Evolutionary conservation across 2,329 filamentous ascomycete species (phyloP), one percentile per base, ranked within the genome.

Genomic region (Dothideomycetidae sp.): DNA sequence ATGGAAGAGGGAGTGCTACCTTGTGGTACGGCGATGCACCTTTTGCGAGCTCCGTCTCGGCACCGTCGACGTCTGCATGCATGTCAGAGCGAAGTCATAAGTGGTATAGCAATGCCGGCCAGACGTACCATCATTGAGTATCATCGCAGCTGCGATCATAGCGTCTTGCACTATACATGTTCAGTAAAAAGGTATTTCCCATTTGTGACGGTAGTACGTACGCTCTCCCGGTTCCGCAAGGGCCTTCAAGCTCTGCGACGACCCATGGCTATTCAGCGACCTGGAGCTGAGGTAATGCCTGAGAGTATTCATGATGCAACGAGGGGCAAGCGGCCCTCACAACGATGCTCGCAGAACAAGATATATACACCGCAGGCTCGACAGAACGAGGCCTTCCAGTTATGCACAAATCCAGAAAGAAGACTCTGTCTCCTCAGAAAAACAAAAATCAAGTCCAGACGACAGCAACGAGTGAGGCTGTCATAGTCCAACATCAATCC

Each of bases 11-110:
- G 3, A 14, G 12, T 15, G 54, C 41, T 51, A 75, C 72, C 61
- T 75, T 74, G 59, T 98, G 90, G 53, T 92, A 96, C n/a, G 82
- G 73, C 4, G 86, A 93, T 47, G 71, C 70, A 31, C 81, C 78
- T 47, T 78, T 71, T 35, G 71, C 70, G 23, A 93, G 67, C 29
- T 75, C 73, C 42, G 67, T 66, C 60, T 92, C 82, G 4, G 90
- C 90, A 28, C 73, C 76, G 23, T 84, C 81, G 42, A 96, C 78
- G 59, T 96, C 84, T 51, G 21, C n/a, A 26, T 7, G 21, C 21
- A 7, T 26, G 21, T 26, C 21, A 26, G 21, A 26, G 7, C 7
- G n/a, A n/a, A n/a, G n/a, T n/a, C n/a, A n/a, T n/a, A 7, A n/a
- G 21, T 26, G n/a, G 21, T 26, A 7, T n/a, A 26, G 21, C 7